These are phyloP conservation scores for Aspergillus texensis DNA, from an alignment of 2,329 filamentous ascomycete species.

Conservation along the genomic window DNA sequence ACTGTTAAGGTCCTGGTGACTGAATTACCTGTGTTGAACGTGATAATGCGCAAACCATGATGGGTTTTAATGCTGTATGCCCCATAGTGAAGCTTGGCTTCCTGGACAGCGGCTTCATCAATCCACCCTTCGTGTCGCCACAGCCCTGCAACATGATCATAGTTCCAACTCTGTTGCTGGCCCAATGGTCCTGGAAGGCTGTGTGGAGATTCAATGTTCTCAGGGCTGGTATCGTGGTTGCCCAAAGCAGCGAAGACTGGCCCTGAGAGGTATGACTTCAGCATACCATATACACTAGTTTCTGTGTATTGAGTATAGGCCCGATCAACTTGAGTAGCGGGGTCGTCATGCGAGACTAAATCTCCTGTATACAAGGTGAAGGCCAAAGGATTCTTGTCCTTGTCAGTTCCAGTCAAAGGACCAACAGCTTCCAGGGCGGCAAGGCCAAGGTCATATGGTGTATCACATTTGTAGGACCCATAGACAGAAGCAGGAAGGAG, in stretches of 20 bases:
- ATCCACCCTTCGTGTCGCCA: slow-evolving; percentile 63
- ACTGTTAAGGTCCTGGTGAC: background rate
- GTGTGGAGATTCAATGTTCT: slow-evolving; percentile 57
- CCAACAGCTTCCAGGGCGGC: slow-evolving; percentile 60
- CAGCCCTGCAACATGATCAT: slow-evolving; percentile 56
- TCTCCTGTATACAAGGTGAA: slow-evolving; percentile 62
- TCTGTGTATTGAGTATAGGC: slow-evolving; percentile 59
- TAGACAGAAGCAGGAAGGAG: slow-evolving; percentile 55
- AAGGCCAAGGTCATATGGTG: slow-evolving; percentile 60
- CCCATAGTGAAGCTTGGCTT: slow-evolving; percentile 58
- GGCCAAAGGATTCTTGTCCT: slow-evolving; percentile 49
- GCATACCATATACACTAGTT: slow-evolving; percentile 56
- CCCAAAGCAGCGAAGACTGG: slow-evolving; percentile 61
- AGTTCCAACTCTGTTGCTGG: slow-evolving; percentile 62
- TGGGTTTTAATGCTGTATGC: slow-evolving; percentile 59
- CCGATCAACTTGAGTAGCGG: slow-evolving; percentile 54
- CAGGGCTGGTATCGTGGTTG: slow-evolving; percentile 60
- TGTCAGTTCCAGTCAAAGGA: slow-evolving; percentile 58
- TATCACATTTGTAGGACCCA: slow-evolving; percentile 60
- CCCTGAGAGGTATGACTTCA: slow-evolving; percentile 59
- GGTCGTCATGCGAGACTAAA: slow-evolving; percentile 57
- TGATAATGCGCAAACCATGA: slow-evolving; percentile 55
- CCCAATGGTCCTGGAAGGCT: slow-evolving; percentile 56
- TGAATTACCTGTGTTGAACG: slow-evolving; percentile 48
- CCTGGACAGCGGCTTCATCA: slow-evolving; percentile 44